Evolutionary conservation across 129 eudicot genomes (phyloP), one percentile per base, ranked within the genome.

Genomic region (Oenanthe sinensis): DNA sequence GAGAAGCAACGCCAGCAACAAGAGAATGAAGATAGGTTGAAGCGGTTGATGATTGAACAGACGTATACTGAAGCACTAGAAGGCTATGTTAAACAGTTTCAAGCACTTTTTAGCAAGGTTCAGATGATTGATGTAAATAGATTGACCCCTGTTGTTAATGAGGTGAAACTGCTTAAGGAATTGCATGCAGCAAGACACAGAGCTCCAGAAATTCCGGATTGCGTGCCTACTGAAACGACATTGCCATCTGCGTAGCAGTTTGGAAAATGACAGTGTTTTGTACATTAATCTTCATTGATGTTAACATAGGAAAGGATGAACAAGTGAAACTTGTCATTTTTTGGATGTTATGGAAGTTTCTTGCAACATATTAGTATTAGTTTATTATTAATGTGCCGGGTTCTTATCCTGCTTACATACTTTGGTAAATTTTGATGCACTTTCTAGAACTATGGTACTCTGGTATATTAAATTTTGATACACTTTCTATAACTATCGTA

Each of bases 21-120:
- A 80, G 88, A 85, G 80, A 89, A 87, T 80, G 91, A 91, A 77
- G 84, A 82, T 70, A 81, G 62, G 87, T 36, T 72, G 81, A 87
- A 74, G 33, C 81, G 89, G 52, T 30, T 76, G 16, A 62, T 82
- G 80, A 19, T 84, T 42, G 85, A 82, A 45, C 80, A 86, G 43
- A 75, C 45, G 74, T 71, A 36, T 28, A 78, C 83, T 80, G 86
- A 81, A 70, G 78, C 77, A 12, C 86, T 83, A 71, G 82, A 77
- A 30, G 84, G 79, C 22, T 87, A 37, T 60, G 55, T 52, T 44
- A 49, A 71, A 24, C 80, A 75, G 30, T 79, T 89, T 78, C 63
- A 76, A 58, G 85, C 24, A 54, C 82, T 78, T 79, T 17, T 75
- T 28, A 86, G 77, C 4, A 81, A 77, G 78, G 81, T 89, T 71